A percentile compares a stretch with the other conserved stretches of the same genome.
Evolutionary conservation across 1,284 basidiomycete genomes (phyloP).

Genomic region (Mycosarcoma mackinlayi): DNA sequence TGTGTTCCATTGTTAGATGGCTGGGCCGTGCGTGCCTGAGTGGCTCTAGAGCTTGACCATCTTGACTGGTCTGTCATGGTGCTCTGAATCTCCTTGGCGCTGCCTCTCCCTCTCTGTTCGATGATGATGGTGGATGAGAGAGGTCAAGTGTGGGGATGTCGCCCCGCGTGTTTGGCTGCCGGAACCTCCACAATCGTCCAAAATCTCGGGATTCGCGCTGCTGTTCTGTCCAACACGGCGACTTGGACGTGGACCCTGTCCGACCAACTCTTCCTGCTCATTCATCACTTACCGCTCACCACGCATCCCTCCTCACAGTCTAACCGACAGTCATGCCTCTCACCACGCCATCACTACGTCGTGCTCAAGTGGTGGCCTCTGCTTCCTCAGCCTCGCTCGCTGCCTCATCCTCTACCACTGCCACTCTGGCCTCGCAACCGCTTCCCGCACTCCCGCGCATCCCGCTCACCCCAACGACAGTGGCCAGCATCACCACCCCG

Average conservation of each 20-base stretch:
- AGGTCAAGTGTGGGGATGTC: too few species aligned
- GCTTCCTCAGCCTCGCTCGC: constrained; percentile 1
- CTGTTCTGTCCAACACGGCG: neutral
- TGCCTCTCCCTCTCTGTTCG: neutral
- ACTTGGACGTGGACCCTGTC: neutral
- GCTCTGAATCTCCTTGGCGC: neutral
- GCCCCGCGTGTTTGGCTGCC: neutral
- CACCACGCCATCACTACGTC: constrained; percentile 29
- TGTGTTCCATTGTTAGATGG: constrained; percentile 9
- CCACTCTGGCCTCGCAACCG: constrained; percentile 25
- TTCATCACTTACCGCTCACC: neutral
- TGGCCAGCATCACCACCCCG: constrained; percentile 33
- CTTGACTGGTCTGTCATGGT: constrained; percentile 14
- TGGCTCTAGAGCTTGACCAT: constrained; percentile 29
- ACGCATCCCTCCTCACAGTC: too few species aligned
- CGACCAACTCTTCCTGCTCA: neutral
- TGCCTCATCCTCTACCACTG: constrained; percentile 17
- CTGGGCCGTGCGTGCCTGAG: constrained; percentile 1
- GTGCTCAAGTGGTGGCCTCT: neutral
- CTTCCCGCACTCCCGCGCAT: constrained; percentile 46
- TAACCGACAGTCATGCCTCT: constrained; percentile 31
- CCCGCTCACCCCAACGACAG: constrained; percentile 8
- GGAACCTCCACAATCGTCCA: too few species aligned
- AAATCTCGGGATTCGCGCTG: too few species aligned
- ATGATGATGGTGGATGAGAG: neutral